A percentile compares a stretch with the other conserved stretches of the same genome.
Evolutionary conservation across 345 rosid genomes (phyloP).

Genomic region (Limnanthes douglasii): DNA sequence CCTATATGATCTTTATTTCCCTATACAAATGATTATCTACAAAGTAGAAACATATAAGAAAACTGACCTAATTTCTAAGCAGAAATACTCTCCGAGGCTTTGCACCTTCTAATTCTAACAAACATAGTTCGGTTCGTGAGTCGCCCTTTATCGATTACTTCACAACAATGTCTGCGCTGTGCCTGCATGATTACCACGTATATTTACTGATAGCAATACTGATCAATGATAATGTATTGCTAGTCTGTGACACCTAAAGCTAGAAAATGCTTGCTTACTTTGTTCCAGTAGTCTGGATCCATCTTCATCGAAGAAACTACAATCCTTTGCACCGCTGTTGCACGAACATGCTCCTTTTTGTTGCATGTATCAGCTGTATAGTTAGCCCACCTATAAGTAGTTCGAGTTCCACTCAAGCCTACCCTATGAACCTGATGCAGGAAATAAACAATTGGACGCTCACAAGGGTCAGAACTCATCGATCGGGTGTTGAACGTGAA

Average conservation of each 20-base stretch:
- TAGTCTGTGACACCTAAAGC: not conserved
- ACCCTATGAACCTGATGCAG: conserved; percentile 30
- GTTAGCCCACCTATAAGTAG: conserved; percentile 23
- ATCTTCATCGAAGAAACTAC: conserved; percentile 35
- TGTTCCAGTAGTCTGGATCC: conserved; percentile 51
- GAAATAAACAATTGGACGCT: conserved; percentile 37
- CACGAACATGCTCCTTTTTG: conserved; percentile 11
- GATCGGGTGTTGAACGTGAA: conserved; percentile 59
- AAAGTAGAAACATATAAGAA: too few species aligned
- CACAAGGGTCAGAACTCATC: conserved; percentile 28
- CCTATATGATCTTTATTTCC: too few species aligned
- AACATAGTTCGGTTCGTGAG: conserved; percentile 16
- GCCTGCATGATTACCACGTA: conserved; percentile 14
- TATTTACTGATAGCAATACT: conserved; percentile 1
- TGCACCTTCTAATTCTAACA: conserved; percentile 59
- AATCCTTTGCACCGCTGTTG: conserved; percentile 27
- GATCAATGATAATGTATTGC: not conserved
- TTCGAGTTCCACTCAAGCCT: conserved; percentile 29
- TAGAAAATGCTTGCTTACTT: conserved; percentile 18
- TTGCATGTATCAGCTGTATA: conserved; percentile 21
- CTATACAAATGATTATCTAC: too few species aligned
- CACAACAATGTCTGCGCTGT: conserved; percentile 48
- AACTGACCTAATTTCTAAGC: not conserved
- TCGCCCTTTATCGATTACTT: conserved; percentile 19
- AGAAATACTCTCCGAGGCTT: conserved; percentile 25